Conservation (phyloP, 78 protist species). For the Fonticula alba region DNA sequence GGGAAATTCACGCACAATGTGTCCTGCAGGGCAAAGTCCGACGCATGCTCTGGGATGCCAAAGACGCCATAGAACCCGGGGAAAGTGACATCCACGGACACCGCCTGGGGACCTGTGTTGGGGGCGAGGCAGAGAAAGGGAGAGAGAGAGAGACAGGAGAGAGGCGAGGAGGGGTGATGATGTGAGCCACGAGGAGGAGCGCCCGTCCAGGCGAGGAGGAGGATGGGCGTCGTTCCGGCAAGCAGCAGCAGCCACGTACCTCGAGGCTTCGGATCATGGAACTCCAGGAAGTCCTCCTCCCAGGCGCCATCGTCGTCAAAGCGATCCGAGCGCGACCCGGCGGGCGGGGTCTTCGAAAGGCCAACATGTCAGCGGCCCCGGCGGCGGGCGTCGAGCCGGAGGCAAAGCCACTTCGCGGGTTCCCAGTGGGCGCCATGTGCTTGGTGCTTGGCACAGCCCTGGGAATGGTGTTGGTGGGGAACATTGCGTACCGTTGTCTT, state of each 20-base stretch:
- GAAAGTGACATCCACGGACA: slow-evolving; percentile 55
- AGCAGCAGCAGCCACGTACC: neutral
- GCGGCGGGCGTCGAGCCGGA: too few relatives aligned
- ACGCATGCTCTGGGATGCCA: slow-evolving; percentile 83
- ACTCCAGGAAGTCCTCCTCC: slow-evolving; percentile 26
- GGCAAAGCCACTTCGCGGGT: too few relatives aligned
- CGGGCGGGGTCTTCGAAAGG: too few relatives aligned
- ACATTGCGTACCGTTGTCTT: too few relatives aligned
- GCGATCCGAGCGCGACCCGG: too few relatives aligned
- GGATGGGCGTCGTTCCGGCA: too few relatives aligned
- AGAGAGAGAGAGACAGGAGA: neutral
- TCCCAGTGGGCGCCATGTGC: too few relatives aligned
- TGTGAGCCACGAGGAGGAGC: neutral
- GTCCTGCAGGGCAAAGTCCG: slow-evolving; percentile 27
- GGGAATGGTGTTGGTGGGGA: too few relatives aligned
- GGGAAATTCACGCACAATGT: slow-evolving; percentile 3
- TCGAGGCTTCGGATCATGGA: slow-evolving; percentile 16
- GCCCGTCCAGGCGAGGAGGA: neutral
- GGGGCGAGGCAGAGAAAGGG: neutral
- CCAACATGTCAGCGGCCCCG: too few relatives aligned
- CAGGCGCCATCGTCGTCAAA: slow-evolving; percentile 14
- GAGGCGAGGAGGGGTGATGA: neutral
- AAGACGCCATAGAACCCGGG: slow-evolving; percentile 36
- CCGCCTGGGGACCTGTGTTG: slow-evolving; percentile 6
- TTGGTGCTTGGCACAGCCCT: too few relatives aligned